Conservation (phyloP, 2,329 filamentous ascomycete species). For the Cadophora sp. region DNA sequence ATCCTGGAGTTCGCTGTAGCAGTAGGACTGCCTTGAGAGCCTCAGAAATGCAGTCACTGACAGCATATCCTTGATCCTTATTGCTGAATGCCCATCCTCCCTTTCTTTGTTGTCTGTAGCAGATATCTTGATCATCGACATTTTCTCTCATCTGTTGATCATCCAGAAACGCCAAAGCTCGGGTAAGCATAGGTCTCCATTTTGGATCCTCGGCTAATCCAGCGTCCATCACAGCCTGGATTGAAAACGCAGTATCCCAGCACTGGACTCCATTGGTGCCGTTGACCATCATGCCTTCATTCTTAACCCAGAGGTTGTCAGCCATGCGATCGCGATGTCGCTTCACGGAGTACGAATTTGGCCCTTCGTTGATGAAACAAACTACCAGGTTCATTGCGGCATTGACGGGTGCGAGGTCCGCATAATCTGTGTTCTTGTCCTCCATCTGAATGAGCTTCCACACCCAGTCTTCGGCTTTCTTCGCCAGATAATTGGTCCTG, state of each 20-base stretch:
- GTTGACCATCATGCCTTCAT: slow-evolving; percentile 92
- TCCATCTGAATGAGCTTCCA: slow-evolving; percentile 89
- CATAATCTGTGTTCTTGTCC: slow-evolving; percentile 89
- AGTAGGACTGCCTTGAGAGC: slow-evolving; percentile 86
- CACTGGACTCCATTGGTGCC: slow-evolving; percentile 98
- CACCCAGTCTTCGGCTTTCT: slow-evolving; percentile 79
- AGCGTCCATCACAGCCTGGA: slow-evolving; percentile 81
- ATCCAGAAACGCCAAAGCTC: slow-evolving; percentile 85
- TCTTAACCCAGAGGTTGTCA: slow-evolving; percentile 90
- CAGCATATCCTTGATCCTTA: slow-evolving; percentile 89
- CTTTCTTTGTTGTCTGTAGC: slow-evolving; percentile 90
- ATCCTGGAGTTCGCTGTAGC: slow-evolving; percentile 80
- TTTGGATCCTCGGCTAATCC: slow-evolving; percentile 78
- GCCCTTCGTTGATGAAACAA: slow-evolving; percentile 85
- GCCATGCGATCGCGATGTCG: slow-evolving; percentile 81
- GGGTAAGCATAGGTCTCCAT: slow-evolving; percentile 83
- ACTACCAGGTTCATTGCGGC: slow-evolving; percentile 87
- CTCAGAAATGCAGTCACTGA: slow-evolving; percentile 94
- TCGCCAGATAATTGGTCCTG: slow-evolving; percentile 68
- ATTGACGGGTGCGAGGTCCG: slow-evolving; percentile 87
- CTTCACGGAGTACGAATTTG: slow-evolving; percentile 72
- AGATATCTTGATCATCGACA: slow-evolving; percentile 75
- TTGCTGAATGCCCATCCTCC: slow-evolving; percentile 98
- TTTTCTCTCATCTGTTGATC: slow-evolving; percentile 90
- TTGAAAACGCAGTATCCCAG: slow-evolving; percentile 93